Conservation (phyloP, 352 stramenopile species). For the Peronospora belbahrii region DNA sequence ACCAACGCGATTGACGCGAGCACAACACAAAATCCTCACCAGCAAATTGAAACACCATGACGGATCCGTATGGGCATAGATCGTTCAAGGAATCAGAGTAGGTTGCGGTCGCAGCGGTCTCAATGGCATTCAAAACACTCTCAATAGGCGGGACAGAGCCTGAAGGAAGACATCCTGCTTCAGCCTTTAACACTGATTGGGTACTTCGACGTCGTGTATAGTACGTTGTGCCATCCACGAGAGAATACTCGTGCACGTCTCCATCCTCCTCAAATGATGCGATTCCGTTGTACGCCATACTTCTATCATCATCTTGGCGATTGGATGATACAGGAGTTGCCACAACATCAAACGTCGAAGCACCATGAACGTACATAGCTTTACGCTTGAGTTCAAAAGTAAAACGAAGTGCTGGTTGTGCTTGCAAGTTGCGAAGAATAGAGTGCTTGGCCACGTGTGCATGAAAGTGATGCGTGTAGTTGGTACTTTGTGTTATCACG, state of each 20-base stretch:
- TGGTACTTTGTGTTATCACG: constrained; percentile 12
- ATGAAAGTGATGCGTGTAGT: constrained; percentile 31
- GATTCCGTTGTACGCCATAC: constrained; percentile 31
- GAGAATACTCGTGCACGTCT: constrained; percentile 25
- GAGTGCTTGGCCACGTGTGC: constrained; percentile 35
- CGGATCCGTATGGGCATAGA: constrained; percentile 15
- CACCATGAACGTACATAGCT: constrained; percentile 31
- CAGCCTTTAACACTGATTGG: not conserved
- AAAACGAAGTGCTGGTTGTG: constrained; percentile 28
- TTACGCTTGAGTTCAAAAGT: constrained; percentile 34
- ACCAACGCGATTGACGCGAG: constrained; percentile 9
- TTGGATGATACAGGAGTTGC: constrained; percentile 23
- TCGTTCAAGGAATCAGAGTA: constrained; percentile 1
- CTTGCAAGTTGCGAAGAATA: constrained; percentile 30
- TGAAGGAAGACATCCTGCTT: constrained; percentile 23
- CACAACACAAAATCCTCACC: constrained; percentile 40
- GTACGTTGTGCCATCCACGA: constrained; percentile 31
- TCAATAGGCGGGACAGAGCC: constrained; percentile 24
- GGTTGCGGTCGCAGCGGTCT: constrained; percentile 9
- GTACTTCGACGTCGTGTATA: constrained; percentile 14
- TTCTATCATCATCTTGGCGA: not conserved
- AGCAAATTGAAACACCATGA: constrained; percentile 32
- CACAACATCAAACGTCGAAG: constrained; percentile 30
- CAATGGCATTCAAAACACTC: constrained; percentile 23
- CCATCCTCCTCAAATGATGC: constrained; percentile 23